Conservation (phyloP, 192 early-diverging fungal genomes). For the Linnemannia elongata region DNA sequence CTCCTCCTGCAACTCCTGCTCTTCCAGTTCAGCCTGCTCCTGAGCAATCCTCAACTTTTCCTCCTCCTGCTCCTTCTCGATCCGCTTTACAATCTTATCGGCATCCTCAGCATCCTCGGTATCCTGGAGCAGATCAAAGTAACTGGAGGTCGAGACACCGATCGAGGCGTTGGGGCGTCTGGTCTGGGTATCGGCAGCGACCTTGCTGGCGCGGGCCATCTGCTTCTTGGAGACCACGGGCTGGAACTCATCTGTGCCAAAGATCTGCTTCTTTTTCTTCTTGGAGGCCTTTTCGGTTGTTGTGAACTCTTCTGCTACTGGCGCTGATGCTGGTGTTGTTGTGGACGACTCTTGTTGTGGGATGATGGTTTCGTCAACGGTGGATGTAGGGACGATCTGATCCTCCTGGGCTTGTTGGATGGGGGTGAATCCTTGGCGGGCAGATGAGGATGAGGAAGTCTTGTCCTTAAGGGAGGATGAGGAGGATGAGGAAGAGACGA, state of each 20-base stretch:
- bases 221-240: conserved; percentile 57
- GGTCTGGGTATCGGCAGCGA: neutral
- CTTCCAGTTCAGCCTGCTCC: conserved; percentile 15
- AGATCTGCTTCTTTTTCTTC: conserved; percentile 57
- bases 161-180: conserved; percentile 32
- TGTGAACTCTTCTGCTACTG: neutral
- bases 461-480: conserved; percentile 11
- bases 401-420: neutral
- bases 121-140: conserved; percentile 53
- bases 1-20: conserved; percentile 14
- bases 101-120: conserved; percentile 44
- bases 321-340: neutral
- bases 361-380: conserved; percentile 2
- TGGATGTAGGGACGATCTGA: neutral
- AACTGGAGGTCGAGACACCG: conserved; percentile 51
- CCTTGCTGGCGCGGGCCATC: conserved; percentile 41
- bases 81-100: conserved; percentile 36
- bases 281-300: conserved; percentile 34
- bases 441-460: conserved; percentile 17
- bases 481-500: conserved; percentile 30
- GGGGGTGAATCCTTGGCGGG: conserved; percentile 2
- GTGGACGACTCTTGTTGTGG: neutral
- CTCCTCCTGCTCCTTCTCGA: conserved; percentile 32
- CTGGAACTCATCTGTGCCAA: conserved; percentile 57
- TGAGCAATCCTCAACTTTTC: conserved; percentile 3